These are phyloP conservation scores for Ustilago vetiveriae DNA, from an alignment of 1,284 basidiomycete genomes.

Conservation along the genomic window DNA sequence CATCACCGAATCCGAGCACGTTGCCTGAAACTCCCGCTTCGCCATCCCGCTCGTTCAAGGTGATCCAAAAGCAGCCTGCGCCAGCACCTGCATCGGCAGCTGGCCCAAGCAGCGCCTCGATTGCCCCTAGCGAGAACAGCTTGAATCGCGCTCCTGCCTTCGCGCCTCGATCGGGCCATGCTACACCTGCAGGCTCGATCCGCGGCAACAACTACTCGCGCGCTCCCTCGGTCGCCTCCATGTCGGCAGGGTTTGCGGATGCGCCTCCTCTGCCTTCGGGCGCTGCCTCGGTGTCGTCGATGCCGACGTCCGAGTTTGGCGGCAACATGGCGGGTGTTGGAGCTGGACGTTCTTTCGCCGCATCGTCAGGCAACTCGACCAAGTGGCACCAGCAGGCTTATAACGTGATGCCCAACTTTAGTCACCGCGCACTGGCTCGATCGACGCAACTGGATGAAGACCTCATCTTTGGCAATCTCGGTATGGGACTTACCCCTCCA, in stretches of 20 bases:
- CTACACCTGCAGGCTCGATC: conserved; percentile 43
- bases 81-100: conserved; percentile 12
- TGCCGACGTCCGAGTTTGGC: conserved; percentile 33
- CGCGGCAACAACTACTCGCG: conserved; percentile 43
- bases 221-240: conserved; percentile 42
- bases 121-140: conserved; percentile 34
- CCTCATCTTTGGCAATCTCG: conserved; percentile 46
- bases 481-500: conserved; percentile 40
- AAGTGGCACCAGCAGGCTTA: conserved; percentile 53
- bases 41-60: conserved; percentile 44
- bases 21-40: conserved; percentile 20
- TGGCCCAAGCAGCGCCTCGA: conserved; percentile 31
- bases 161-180: conserved; percentile 22
- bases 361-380: conserved; percentile 46
- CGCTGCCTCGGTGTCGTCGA: conserved; percentile 29
- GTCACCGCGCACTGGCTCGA: conserved; percentile 31
- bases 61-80: conserved; percentile 38
- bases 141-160: conserved; percentile 21
- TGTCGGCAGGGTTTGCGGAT: conserved; percentile 39
- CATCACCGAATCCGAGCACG: conserved; percentile 18
- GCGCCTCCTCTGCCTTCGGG: conserved; percentile 39
- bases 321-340: conserved; percentile 51
- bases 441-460: conserved; percentile 48
- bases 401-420: conserved; percentile 51
- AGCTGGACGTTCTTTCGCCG: conserved; percentile 35